phyloP scores from a whole-genome alignment of 768 basidiomycete species.

The Phlebiopsis gigantea region DNA sequence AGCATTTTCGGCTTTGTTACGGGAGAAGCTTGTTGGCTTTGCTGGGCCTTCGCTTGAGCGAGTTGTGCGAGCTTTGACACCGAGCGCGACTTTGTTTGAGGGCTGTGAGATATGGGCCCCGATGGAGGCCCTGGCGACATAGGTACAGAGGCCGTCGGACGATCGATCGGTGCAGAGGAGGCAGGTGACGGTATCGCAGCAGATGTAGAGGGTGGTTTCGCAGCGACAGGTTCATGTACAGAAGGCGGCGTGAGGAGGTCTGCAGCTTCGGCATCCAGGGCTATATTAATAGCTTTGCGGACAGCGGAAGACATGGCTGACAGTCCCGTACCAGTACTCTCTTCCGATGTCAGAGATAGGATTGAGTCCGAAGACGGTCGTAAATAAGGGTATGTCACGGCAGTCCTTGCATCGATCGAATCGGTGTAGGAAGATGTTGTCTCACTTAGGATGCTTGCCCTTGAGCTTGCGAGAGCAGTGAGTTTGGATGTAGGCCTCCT shows the following conservation, averaged over 20 bases:
- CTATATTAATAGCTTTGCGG: conserved; percentile 61
- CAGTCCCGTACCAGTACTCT: conserved; percentile 17
- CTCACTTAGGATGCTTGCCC: conserved; percentile 47
- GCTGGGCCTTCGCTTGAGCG: conserved; percentile 53
- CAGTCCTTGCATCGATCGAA: conserved; percentile 46
- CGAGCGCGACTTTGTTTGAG: conserved; percentile 12
- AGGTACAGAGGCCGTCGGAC: conserved; percentile 3
- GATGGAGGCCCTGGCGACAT: not conserved
- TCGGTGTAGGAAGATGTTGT: conserved; percentile 33
- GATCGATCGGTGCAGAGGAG: not conserved
- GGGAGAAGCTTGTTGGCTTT: conserved; percentile 23
- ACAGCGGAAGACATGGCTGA: conserved; percentile 59
- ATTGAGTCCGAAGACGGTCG: conserved; percentile 62
- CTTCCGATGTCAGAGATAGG: conserved; percentile 19
- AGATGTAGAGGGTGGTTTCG: conserved; percentile 57
- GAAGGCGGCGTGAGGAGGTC: no score
- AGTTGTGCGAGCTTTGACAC: conserved; percentile 74
- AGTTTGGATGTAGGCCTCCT: conserved; percentile 51
- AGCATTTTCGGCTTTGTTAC: conserved; percentile 22
- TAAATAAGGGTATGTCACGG: conserved; percentile 68
- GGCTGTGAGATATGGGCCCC: not conserved
- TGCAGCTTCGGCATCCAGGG: conserved; percentile 55
- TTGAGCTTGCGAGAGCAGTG: conserved; percentile 59
- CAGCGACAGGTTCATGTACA: not conserved
- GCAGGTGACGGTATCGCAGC: conserved; percentile 62